Evolutionary conservation across 352 stramenopile species (phyloP).

Genomic region (Globisporangium abappressorium): DNA sequence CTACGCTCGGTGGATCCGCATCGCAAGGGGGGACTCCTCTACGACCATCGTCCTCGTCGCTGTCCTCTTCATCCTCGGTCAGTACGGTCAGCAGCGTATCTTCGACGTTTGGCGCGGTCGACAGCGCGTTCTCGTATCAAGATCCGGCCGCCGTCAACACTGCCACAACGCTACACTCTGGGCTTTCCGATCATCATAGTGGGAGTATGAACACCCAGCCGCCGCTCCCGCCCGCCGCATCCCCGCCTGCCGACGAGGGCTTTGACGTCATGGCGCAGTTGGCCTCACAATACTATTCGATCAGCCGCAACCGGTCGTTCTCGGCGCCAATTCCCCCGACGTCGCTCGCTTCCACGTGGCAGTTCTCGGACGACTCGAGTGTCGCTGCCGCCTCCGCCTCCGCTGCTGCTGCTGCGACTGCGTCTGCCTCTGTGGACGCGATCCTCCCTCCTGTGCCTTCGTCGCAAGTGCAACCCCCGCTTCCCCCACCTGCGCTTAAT

Average conservation of each 20-base stretch:
- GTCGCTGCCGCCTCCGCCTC: slow-evolving; percentile 13
- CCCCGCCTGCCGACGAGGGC: slow-evolving; percentile 22
- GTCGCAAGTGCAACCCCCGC: slow-evolving; percentile 27
- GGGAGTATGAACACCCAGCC: slow-evolving; percentile 9
- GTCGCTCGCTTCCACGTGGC: slow-evolving; percentile 53
- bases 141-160: background rate
- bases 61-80: slow-evolving; percentile 17
- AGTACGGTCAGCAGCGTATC: slow-evolving; percentile 8
- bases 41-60: slow-evolving; percentile 17
- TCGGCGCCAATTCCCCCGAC: slow-evolving; percentile 68
- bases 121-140: slow-evolving; percentile 21
- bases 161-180: slow-evolving; percentile 11
- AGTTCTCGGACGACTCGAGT: slow-evolving; percentile 44
- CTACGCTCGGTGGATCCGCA: background rate
- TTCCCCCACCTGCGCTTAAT: slow-evolving; percentile 43
- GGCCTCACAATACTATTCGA: slow-evolving; percentile 76
- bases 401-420: slow-evolving; percentile 17
- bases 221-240: background rate
- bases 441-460: slow-evolving; percentile 9
- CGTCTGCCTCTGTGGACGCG: slow-evolving; percentile 14
- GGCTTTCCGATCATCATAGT: slow-evolving; percentile 3
- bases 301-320: slow-evolving; percentile 66
- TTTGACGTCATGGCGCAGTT: slow-evolving; percentile 84
- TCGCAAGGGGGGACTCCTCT: slow-evolving; percentile 9
- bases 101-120: slow-evolving; percentile 15